These are phyloP conservation scores for Vanilla planifolia DNA, from an alignment of 106 monocot species.

Conservation along the genomic window DNA sequence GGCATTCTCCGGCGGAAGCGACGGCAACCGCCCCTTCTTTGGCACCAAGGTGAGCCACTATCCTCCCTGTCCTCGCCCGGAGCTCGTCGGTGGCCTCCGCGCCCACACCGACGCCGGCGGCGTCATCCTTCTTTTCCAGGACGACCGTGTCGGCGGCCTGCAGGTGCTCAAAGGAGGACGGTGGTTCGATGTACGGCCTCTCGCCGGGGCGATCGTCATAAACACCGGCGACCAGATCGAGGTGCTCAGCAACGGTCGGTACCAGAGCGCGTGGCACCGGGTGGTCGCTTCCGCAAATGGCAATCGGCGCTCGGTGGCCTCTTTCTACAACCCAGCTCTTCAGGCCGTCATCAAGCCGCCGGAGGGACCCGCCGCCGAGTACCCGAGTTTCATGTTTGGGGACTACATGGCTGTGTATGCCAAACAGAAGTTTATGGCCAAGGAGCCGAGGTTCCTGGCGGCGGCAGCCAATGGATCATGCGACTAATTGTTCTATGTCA, in stretches of 20 bases:
- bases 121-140: constrained; percentile 86
- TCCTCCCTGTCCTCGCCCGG: constrained; percentile 61
- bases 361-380: neutral
- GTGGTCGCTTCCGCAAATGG: constrained; percentile 31
- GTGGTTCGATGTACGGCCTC: constrained; percentile 74
- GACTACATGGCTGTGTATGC: constrained; percentile 36
- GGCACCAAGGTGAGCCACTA: constrained; percentile 90
- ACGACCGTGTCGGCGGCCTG: constrained; percentile 60
- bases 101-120: constrained; percentile 90
- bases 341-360: constrained; percentile 50
- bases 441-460: constrained; percentile 41
- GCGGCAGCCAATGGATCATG: too few species aligned
- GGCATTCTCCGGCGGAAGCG: constrained; percentile 28
- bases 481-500: too few species aligned
- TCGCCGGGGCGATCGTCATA: constrained; percentile 56
- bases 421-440: constrained; percentile 36
- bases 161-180: constrained; percentile 52
- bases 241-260: constrained; percentile 68
- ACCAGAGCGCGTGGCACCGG: constrained; percentile 66
- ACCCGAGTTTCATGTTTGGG: constrained; percentile 33
- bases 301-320: constrained; percentile 64
- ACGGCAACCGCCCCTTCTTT: constrained; percentile 53
- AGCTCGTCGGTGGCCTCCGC: constrained; percentile 45
- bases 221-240: constrained; percentile 91
- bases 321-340: constrained; percentile 60